Conservation (phyloP, 2,329 filamentous ascomycete genomes). For the Claviceps sorghi region DNA sequence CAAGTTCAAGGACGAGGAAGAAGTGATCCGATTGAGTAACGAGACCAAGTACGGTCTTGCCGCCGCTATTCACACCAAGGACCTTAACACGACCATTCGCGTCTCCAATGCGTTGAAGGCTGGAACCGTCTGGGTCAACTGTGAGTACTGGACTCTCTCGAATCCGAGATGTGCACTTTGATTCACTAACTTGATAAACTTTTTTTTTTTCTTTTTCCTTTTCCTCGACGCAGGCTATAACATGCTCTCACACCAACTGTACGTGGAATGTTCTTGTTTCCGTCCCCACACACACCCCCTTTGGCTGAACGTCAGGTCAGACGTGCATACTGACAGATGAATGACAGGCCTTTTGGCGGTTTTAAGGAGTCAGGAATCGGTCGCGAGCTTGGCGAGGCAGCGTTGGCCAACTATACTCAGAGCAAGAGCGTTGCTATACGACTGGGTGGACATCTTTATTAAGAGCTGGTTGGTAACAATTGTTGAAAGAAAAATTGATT, state of each 20-base stretch:
- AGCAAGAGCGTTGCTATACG: constrained; percentile 49
- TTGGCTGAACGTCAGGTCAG: background rate
- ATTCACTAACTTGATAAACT: background rate
- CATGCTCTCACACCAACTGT: constrained; percentile 18
- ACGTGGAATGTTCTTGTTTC: background rate
- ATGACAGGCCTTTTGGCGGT: constrained; percentile 48
- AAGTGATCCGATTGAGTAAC: constrained; percentile 63
- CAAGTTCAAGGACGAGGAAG: constrained; percentile 74
- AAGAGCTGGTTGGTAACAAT: background rate
- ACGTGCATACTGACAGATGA: background rate
- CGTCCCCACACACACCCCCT: too few species aligned
- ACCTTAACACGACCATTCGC: constrained; percentile 69
- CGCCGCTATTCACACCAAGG: constrained; percentile 66
- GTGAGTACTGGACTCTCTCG: constrained; percentile 8
- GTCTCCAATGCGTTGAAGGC: constrained; percentile 63
- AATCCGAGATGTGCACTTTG: too few species aligned
- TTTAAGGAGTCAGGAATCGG: constrained; percentile 70
- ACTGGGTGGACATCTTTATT: constrained; percentile 12
- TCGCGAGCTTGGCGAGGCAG: constrained; percentile 57
- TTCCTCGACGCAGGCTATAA: constrained; percentile 37
- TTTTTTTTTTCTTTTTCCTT: constrained; percentile 8
- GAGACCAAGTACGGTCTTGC: constrained; percentile 68
- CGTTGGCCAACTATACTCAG: constrained; percentile 52
- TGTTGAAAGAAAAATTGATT: background rate
- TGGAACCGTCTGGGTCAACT: constrained; percentile 48